These are phyloP conservation scores for Haplosporangium gracile DNA, from an alignment of 192 early-diverging fungal species.

Conservation along the genomic window DNA sequence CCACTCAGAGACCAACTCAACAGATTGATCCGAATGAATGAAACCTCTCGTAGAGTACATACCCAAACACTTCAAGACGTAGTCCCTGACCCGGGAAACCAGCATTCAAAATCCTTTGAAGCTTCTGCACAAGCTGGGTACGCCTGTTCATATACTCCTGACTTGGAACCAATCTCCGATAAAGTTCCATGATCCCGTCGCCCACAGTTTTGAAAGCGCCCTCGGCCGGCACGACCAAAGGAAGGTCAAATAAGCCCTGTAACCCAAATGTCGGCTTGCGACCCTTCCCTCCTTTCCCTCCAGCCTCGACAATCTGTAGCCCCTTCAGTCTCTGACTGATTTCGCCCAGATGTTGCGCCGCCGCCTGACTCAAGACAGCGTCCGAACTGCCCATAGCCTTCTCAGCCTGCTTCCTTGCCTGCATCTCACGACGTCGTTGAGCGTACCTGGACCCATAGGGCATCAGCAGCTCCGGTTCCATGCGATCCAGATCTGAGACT, in stretches of 20 bases:
- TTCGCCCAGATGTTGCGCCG: not conserved
- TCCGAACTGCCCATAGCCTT: not conserved
- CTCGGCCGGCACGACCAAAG: slow-evolving; percentile 5
- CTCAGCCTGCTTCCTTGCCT: not conserved
- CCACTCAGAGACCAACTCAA: not conserved
- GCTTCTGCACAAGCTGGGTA: slow-evolving; percentile 4
- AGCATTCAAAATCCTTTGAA: slow-evolving; percentile 24
- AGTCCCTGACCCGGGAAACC: slow-evolving; percentile 11
- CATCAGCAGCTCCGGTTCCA: not conserved
- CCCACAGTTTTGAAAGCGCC: slow-evolving; percentile 12
- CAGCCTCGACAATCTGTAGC: not conserved
- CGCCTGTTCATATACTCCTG: slow-evolving; percentile 14
- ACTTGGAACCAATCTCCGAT: slow-evolving; percentile 25
- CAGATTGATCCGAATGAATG: not conserved
- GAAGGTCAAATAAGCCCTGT: slow-evolving; percentile 16
- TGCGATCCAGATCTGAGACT: not conserved
- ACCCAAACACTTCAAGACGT: slow-evolving; percentile 43
- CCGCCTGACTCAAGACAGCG: not conserved
- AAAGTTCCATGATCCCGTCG: slow-evolving; percentile 14
- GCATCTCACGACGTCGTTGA: not conserved
- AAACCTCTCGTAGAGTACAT: not conserved
- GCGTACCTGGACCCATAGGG: slow-evolving; percentile 9
- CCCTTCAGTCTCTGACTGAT: slow-evolving; percentile 3
- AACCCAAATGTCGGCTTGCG: slow-evolving; percentile 20
- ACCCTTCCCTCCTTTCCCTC: not conserved